Evolutionary conservation across 768 basidiomycete species (phyloP).

Genomic region (Daedaleopsis sinensis): DNA sequence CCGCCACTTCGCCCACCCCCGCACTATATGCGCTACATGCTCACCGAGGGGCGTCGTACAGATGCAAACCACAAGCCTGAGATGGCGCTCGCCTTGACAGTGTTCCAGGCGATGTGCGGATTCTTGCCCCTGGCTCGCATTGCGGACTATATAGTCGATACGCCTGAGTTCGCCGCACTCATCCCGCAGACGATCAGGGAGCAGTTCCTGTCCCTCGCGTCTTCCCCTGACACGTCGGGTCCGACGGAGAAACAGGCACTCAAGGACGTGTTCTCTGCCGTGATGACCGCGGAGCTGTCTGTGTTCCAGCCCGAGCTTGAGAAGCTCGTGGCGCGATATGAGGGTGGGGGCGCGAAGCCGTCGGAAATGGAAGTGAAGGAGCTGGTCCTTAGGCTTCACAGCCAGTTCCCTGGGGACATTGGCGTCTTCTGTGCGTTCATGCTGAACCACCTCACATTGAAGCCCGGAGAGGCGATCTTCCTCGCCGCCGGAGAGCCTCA

Average conservation of each 20-base stretch:
- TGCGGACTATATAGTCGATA: conserved; percentile 60
- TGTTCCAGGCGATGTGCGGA: conserved; percentile 89
- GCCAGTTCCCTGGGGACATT: conserved; percentile 89
- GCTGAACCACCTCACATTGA: conserved; percentile 81
- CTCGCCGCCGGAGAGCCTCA: conserved; percentile 96
- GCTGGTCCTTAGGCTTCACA: conserved; percentile 62
- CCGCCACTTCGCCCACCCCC: not conserved
- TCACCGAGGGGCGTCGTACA: conserved; percentile 28
- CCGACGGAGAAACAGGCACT: conserved; percentile 61
- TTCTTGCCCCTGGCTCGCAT: conserved; percentile 84
- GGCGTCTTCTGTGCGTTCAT: conserved; percentile 92
- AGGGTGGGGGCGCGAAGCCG: conserved; percentile 39
- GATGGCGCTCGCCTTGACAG: conserved; percentile 96
- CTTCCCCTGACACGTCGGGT: conserved; percentile 44
- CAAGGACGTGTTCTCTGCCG: conserved; percentile 74
- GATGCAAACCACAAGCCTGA: conserved; percentile 99
- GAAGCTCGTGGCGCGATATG: conserved; percentile 65
- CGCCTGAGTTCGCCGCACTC: conserved; percentile 78
- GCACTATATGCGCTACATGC: not conserved
- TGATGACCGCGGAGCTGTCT: conserved; percentile 78
- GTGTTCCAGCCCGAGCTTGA: conserved; percentile 57
- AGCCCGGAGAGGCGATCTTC: conserved; percentile 90
- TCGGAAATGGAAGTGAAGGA: conserved; percentile 54
- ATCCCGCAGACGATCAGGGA: conserved; percentile 60
- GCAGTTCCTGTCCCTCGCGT: conserved; percentile 52